Base-by-base conservation (phyloP, 257 asterid species). In the Cynanchum wilfordii region DNA sequence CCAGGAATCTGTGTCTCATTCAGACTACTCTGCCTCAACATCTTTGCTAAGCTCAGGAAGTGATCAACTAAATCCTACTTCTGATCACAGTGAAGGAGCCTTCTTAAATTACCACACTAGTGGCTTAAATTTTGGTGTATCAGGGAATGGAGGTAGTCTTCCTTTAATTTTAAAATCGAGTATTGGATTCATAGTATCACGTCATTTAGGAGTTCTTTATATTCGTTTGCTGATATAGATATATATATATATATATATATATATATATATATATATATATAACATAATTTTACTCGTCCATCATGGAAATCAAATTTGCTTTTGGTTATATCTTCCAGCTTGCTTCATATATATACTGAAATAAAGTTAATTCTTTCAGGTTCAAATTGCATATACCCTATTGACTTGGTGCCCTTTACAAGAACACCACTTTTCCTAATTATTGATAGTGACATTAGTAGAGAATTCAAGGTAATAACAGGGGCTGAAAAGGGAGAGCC, bases 401-500 rank as follows among this genome's bases (percentile, higher is more conserved):
- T 89, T 75, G 99, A 94, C 81, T 69, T 94, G 51, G 63, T 90
- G 79, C 97, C 99, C 75, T 94, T 94, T 83, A 94, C 99, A 64
- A 88, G 99, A 85, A 89, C 95, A 71, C 97, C 98, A 58, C 90
- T 94, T 73, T 90, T 94, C 80, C 73, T 94, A 57, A 79, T 94
- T 66, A 86, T 94, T 64, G 99, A 94, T 88, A 88, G 99, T 68
- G 95, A 92, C 79, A 82, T 75, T 67, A 90, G 98, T 82, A 84
- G 86, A 83, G 85, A 90, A 73, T 94, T 89, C 87, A 88, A 82
- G 97, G 99, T 83, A 86, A 77, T 94, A 75, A 84, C 84, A 80
- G 98, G 97, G 72, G 79, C 93, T 44, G 98, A 94, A 82, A 94
- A 91, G 82, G 97, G 99, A 74, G 99, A 94, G 82, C 86, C 90